These are phyloP conservation scores for Jacaranda mimosifolia DNA, from an alignment of 257 asterid species.

Conservation along the genomic window DNA sequence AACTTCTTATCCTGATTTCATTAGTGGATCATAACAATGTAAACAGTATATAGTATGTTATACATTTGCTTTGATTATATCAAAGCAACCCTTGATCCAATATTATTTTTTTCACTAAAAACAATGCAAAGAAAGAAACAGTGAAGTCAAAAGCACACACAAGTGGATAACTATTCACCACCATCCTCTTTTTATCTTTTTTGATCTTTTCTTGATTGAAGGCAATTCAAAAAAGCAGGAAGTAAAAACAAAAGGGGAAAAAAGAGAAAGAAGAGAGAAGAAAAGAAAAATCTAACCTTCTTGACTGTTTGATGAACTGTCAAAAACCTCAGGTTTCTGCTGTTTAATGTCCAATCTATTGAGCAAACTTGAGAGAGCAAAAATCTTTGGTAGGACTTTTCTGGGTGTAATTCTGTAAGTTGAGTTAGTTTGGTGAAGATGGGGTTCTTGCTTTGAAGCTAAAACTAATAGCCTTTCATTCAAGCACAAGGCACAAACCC, in stretches of 20 bases:
- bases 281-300: constrained; percentile 57
- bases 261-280: not conserved
- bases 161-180: constrained; percentile 16
- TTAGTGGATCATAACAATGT: constrained; percentile 9
- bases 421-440: constrained; percentile 20
- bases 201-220: not conserved
- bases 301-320: constrained; percentile 59
- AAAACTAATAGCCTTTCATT: constrained; percentile 72
- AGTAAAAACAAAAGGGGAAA: not conserved
- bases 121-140: constrained; percentile 28
- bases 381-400: constrained; percentile 59
- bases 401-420: constrained; percentile 31
- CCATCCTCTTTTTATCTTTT: not conserved
- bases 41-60: not conserved
- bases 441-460: constrained; percentile 56
- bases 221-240: not conserved
- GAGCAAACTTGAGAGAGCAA: constrained; percentile 67
- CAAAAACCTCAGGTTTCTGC: constrained; percentile 46
- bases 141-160: constrained; percentile 27
- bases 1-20: not conserved
- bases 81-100: constrained; percentile 32
- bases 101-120: constrained; percentile 36
- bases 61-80: constrained; percentile 26
- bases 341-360: constrained; percentile 55
- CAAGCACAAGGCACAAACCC: constrained; percentile 83